phyloP scores from a whole-genome alignment of 164 flowering plant species.

The Chimonanthus praecox region DNA sequence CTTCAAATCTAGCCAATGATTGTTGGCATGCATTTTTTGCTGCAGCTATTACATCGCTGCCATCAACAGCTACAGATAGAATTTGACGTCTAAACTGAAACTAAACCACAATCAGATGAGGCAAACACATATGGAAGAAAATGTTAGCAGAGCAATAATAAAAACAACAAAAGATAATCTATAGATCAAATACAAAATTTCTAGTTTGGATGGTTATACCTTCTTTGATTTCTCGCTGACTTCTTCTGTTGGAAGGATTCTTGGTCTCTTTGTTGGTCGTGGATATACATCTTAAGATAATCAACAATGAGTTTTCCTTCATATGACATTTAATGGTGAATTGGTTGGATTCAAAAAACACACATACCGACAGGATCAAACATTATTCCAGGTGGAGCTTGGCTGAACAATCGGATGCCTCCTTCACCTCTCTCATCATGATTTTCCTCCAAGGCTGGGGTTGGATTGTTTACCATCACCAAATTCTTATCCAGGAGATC shows the following conservation, averaged over 20 bases:
- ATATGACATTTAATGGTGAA: neutral
- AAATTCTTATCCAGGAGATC: slow-evolving; percentile 61
- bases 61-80: slow-evolving; percentile 67
- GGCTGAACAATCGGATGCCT: slow-evolving; percentile 63
- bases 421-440: slow-evolving; percentile 22
- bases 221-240: slow-evolving; percentile 74
- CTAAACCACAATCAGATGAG: neutral
- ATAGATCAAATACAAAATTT: neutral
- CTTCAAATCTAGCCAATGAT: slow-evolving; percentile 56
- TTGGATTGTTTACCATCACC: slow-evolving; percentile 33
- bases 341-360: slow-evolving; percentile 3
- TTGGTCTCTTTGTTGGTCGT: slow-evolving; percentile 70
- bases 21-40: slow-evolving; percentile 51
- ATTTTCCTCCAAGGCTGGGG: slow-evolving; percentile 18
- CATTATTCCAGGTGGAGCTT: slow-evolving; percentile 65
- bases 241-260: slow-evolving; percentile 52
- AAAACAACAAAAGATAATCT: neutral
- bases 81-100: slow-evolving; percentile 59
- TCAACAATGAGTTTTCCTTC: neutral
- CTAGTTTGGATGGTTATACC: slow-evolving; percentile 35
- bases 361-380: slow-evolving; percentile 59
- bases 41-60: slow-evolving; percentile 52
- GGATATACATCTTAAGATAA: slow-evolving; percentile 45
- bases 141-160: neutral
- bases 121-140: neutral